Evolutionary conservation across 2,329 filamentous ascomycete genomes (phyloP), one percentile per base, ranked within the genome.

Genomic region (Leptographium lundbergii): DNA sequence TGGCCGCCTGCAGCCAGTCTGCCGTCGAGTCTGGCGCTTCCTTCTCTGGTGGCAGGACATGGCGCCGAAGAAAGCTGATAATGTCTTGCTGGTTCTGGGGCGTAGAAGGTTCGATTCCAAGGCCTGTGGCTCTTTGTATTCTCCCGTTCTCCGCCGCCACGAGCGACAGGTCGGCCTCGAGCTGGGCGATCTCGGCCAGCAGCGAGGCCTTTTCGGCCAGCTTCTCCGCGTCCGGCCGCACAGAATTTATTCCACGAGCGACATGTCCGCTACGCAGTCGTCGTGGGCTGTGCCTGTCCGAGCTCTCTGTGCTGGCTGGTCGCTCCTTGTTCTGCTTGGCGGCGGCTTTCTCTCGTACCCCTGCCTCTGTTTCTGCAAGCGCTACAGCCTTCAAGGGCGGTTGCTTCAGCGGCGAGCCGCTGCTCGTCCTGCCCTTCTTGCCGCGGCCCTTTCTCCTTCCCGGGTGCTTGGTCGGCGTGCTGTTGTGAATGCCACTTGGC

Each of bases 61-160:
- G 73, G 27, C 70, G 75, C 47, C 66, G 67, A 11, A 79, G 68
- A 2, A 78, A 63, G 56, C 72, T 69, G 6, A 77, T 60, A 0
- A 81, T 64, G 11, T 77, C 68, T 5, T 67, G 61, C 0, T 67
- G 64, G 1, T 63, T 66, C 6, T 61, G 27, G 3, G 71, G 68
- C 6, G 71, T 63, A 0, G 65, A 63, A 3, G 63, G 47, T n/a
- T 62, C 58, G 36, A 65, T 64, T 50, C 64, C 66, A 1, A 67
- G 66, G 13, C 75, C 72, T 6, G 74, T 72, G 2, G 34, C 57
- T 1, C 47, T 22, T 34, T 76, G 72, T 56, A 84, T 70, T 22
- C 80, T 76, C 54, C 81, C 76, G 57, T 84, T 85, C 65, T 85
- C 85, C n/a, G 72, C 73, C 56, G 76, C 76, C 9, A 81, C 76